Evolutionary conservation across 2,329 filamentous ascomycete species (phyloP).

Genomic region (Cercospora brassicicola): DNA sequence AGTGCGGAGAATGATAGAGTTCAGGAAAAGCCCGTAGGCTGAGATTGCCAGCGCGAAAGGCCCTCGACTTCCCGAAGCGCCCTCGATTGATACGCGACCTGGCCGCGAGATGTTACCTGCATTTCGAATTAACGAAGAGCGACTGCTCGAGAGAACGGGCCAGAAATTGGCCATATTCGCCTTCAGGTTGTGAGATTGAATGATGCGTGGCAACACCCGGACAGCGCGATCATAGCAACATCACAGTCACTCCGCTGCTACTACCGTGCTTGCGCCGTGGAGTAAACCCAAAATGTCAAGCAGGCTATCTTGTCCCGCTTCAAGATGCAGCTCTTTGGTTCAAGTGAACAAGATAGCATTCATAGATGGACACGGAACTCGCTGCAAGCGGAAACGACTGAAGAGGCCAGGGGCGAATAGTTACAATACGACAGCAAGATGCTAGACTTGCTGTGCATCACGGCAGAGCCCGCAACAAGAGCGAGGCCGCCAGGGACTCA

Average conservation of each 20-base stretch:
- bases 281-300: not conserved
- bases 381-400: not conserved
- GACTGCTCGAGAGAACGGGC: not conserved
- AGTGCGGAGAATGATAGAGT: constrained; percentile 73
- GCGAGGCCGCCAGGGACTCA: not conserved
- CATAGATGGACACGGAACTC: not conserved
- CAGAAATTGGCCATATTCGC: not conserved
- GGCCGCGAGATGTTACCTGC: not conserved
- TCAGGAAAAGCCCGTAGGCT: constrained; percentile 18
- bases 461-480: not conserved
- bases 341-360: not conserved
- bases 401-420: not conserved
- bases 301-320: not conserved
- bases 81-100: not conserved
- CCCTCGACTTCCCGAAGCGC: not conserved
- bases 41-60: not conserved
- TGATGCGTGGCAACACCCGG: not conserved
- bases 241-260: too few relatives aligned
- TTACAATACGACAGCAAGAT: not conserved
- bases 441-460: not conserved
- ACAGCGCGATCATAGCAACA: too few relatives aligned
- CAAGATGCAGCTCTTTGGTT: not conserved
- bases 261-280: not conserved
- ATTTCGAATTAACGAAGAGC: not conserved
- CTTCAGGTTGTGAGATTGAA: not conserved